Evolutionary conservation across 2,329 filamentous ascomycete species (phyloP).

Genomic region (Ophiosphaerella herpotricha): DNA sequence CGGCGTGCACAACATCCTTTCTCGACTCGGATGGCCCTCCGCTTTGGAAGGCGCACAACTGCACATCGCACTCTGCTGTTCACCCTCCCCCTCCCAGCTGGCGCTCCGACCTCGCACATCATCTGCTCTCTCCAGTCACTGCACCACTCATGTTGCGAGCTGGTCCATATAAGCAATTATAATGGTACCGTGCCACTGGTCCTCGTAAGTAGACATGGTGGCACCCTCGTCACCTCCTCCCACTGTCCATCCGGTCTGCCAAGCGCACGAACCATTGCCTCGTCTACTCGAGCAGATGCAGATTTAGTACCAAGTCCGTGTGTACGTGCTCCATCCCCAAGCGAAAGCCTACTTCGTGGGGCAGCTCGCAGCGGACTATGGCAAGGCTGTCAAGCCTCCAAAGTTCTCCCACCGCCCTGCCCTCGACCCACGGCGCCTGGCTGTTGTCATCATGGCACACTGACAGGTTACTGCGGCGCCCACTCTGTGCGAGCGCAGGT

Average conservation of each 20-base stretch:
- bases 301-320: slow-evolving; percentile 12
- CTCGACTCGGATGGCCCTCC: slow-evolving; percentile 31
- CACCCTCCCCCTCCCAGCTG: slow-evolving; percentile 15
- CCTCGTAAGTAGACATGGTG: slow-evolving; percentile 24
- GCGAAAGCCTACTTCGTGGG: slow-evolving; percentile 2
- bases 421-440: slow-evolving; percentile 24
- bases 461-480: slow-evolving; percentile 38
- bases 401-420: slow-evolving; percentile 11
- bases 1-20: slow-evolving; percentile 29
- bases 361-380: slow-evolving; percentile 10
- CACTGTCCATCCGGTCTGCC: slow-evolving; percentile 17
- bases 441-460: slow-evolving; percentile 31
- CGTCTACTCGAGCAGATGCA: slow-evolving; percentile 16
- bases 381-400: slow-evolving; percentile 19
- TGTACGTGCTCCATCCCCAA: slow-evolving; percentile 8
- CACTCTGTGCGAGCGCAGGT: slow-evolving; percentile 27
- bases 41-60: slow-evolving; percentile 11
- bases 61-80: slow-evolving; percentile 11
- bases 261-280: slow-evolving; percentile 17
- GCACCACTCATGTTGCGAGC: slow-evolving; percentile 22
- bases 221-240: background rate
- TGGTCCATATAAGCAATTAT: slow-evolving; percentile 26
- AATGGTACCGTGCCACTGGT: slow-evolving; percentile 37
- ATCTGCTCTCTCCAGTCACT: slow-evolving; percentile 7
- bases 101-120: slow-evolving; percentile 23